Evolutionary conservation across 805 yeast genomes (phyloP), one percentile per base, ranked within the genome.

Genomic region (Candida maris): DNA sequence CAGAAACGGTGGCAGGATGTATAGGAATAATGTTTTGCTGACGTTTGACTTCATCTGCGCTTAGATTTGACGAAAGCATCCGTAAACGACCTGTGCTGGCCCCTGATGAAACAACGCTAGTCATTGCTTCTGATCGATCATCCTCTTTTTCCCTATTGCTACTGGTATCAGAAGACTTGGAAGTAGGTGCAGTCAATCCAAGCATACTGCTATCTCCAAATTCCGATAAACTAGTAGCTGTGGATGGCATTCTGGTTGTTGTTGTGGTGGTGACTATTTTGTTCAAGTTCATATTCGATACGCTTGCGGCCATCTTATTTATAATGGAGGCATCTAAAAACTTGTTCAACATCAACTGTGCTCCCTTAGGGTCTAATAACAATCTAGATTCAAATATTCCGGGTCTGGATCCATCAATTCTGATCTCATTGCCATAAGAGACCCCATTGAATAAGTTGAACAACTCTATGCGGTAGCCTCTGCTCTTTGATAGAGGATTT

Each of bases 361-460:
- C 73, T 17, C 64, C 61, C 42, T 71, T 76, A 2, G 69, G 60
- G 44, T 75, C 81, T 34, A 76, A 59, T 19, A 77, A 55, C 47
- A 76, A 51, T 21, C 81, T 71, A 15, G 74, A 66, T 56, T 77
- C 83, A 56, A 77, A 74, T 37, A 77, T 73, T 1, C 82, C 81
- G 1, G 83, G 82, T 35, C 71, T 55, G 3, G 81, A 74, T 29
- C 79, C 81, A 51, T 77, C 82, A 25, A 77, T 71, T 45, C 71
- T 72, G 40, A 77, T 50, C 6, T 51, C 50, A 44, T 74, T 74
- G 17, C 63, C 62, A 40, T 68, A 69, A 38, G 64, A 67, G 26
- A 73, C 70, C 6, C 80, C 81, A 49, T 75, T 75, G 45, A 73
- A 63, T 34, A 77, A 54, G 52, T 77, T 76, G 57, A 77, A 77